Conservation (phyloP, 139 green algal species). For the Dunaliella primolecta region DNA sequence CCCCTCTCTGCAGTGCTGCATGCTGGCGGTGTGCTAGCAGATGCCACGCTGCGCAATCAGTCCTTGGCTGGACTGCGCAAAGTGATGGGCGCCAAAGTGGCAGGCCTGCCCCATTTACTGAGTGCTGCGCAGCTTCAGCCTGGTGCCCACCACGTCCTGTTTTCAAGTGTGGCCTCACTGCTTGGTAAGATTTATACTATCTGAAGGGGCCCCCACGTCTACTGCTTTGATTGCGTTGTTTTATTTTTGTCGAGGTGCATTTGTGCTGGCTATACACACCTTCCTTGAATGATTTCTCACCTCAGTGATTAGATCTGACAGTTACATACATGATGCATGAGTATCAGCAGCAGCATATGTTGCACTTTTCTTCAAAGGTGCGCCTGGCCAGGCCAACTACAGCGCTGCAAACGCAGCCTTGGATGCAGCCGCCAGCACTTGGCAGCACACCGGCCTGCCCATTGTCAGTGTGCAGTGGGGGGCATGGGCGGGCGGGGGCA, state of each 20-base stretch:
- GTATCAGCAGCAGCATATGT: too few relatives aligned
- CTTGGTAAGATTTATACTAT: too few relatives aligned
- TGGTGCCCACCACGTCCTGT: constrained; percentile 36
- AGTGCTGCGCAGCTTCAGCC: constrained; percentile 15
- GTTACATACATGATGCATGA: too few relatives aligned
- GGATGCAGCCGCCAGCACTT: constrained; percentile 38
- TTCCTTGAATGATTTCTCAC: too few relatives aligned
- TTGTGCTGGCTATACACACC: too few relatives aligned
- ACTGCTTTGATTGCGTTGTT: too few relatives aligned
- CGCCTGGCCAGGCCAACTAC: constrained; percentile 79
- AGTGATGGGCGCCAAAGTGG: constrained; percentile 49
- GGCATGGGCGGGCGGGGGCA: constrained; percentile 67
- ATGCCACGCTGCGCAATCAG: constrained; percentile 67
- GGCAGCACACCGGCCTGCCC: constrained; percentile 33
- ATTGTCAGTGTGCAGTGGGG: constrained; percentile 74
- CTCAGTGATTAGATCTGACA: too few relatives aligned
- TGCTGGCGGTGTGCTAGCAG: constrained; percentile 67
- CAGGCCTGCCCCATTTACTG: not conserved
- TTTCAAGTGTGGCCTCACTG: constrained; percentile 68
- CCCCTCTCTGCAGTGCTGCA: constrained; percentile 53
- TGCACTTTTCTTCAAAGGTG: too few relatives aligned
- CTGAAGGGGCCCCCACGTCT: too few relatives aligned
- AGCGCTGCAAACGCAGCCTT: constrained; percentile 69
- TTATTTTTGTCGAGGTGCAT: too few relatives aligned
- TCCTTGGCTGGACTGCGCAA: constrained; percentile 32